A percentile compares a stretch with the other conserved stretches of the same genome.
These are phyloP conservation scores for Skeletonema menzelii DNA, from an alignment of 108 stramenopile species.

Conservation along the genomic window DNA sequence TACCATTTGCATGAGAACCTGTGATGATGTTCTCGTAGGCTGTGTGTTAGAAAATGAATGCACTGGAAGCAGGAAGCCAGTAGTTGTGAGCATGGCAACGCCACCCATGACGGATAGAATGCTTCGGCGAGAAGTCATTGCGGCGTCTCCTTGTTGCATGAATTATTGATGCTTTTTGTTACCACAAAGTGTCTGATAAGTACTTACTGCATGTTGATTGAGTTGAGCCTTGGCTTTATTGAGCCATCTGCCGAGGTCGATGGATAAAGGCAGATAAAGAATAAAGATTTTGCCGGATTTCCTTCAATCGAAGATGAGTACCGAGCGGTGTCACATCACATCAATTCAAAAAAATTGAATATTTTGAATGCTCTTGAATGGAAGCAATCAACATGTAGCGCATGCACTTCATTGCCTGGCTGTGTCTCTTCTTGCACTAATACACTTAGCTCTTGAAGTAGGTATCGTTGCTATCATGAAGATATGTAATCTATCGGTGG, in stretches of 20 bases:
- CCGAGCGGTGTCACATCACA: background rate
- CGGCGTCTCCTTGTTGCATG: background rate
- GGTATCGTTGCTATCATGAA: background rate
- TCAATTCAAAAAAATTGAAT: too few species aligned
- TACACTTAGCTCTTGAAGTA: too few species aligned
- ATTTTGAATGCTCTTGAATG: too few species aligned
- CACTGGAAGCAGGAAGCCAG: background rate
- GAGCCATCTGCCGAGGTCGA: too few species aligned
- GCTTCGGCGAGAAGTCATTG: background rate
- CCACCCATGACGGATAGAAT: background rate
- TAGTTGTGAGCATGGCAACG: background rate
- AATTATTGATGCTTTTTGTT: background rate
- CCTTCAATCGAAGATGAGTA: too few species aligned
- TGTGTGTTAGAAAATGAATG: background rate
- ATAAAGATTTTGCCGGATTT: too few species aligned
- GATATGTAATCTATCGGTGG: background rate
- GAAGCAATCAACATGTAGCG: too few species aligned
- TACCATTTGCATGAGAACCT: background rate
- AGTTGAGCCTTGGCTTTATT: too few species aligned
- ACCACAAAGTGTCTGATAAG: too few species aligned
- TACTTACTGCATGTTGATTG: background rate
- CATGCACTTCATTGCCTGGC: too few species aligned
- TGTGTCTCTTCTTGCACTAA: too few species aligned
- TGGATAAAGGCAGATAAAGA: too few species aligned
- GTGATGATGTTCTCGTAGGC: background rate